Percentiles rank a stretch among this genome's conserved stretches.
These are phyloP conservation scores for Pestalotiopsis sp. DNA, from an alignment of 2,329 filamentous ascomycete genomes.

Conservation along the genomic window DNA sequence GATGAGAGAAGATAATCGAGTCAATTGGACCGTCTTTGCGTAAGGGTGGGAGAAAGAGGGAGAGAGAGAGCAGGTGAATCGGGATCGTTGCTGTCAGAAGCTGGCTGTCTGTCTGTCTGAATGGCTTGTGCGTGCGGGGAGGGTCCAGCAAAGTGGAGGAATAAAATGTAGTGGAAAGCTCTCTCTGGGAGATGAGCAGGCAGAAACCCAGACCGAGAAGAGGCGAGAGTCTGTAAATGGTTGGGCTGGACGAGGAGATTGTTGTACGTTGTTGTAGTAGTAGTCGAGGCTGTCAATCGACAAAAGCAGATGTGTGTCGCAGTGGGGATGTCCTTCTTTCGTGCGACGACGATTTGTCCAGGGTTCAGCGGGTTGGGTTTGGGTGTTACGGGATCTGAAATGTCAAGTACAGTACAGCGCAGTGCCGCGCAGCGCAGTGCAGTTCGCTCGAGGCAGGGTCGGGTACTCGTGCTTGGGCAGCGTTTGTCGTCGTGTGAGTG, in stretches of 20 bases:
- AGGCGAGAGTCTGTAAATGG: neutral
- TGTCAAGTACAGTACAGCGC: neutral
- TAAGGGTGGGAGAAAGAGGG: neutral
- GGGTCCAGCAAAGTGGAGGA: neutral
- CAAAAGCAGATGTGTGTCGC: neutral
- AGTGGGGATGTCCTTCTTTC: constrained; percentile 7
- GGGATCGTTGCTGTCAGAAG: neutral
- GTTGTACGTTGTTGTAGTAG: neutral
- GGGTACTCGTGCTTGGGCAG: neutral
- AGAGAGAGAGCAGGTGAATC: neutral
- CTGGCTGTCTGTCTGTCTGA: neutral
- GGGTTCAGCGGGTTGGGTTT: neutral
- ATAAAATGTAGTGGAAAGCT: neutral
- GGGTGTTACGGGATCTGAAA: neutral
- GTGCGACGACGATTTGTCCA: neutral
- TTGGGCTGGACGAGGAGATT: neutral
- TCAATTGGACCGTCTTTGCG: neutral
- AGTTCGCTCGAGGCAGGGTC: neutral
- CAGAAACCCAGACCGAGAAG: neutral
- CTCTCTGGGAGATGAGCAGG: neutral
- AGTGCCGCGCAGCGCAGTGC: no score
- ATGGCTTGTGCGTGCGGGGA: neutral
- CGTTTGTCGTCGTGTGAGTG: neutral
- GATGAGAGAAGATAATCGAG: neutral
- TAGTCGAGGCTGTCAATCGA: constrained; percentile 1